Evolutionary conservation across 108 stramenopile genomes (phyloP).

Genomic region (Nitzschia sp.): DNA sequence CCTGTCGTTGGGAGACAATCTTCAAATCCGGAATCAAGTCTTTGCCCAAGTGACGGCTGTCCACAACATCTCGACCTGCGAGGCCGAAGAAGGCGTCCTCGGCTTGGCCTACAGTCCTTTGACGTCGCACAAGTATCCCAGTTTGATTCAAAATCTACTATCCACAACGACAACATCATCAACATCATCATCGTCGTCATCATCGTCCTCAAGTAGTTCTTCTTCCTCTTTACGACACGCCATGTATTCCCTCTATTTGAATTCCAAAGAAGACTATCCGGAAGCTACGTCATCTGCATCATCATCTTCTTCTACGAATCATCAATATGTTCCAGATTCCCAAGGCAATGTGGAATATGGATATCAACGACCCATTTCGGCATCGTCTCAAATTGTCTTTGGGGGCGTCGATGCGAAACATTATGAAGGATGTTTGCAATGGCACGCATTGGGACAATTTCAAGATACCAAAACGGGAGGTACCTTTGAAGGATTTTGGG

Average conservation of each 20-base stretch:
- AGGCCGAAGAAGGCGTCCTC: constrained; percentile 49
- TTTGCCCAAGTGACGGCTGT: constrained; percentile 50
- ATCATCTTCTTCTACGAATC: no score
- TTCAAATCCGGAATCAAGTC: constrained; percentile 36
- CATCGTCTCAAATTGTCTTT: constrained; percentile 44
- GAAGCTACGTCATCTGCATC: no score
- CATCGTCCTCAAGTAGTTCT: background rate
- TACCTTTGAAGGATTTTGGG: constrained; percentile 79
- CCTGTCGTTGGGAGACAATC: constrained; percentile 24
- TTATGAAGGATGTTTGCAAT: constrained; percentile 52
- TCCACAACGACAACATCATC: background rate
- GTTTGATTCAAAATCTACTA: constrained; percentile 26
- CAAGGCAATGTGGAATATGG: constrained; percentile 19
- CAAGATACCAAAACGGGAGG: constrained; percentile 16
- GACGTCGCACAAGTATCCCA: constrained; percentile 37
- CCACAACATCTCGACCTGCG: constrained; percentile 37
- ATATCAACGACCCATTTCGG: constrained; percentile 15
- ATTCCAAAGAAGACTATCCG: constrained; percentile 42
- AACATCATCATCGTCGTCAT: background rate
- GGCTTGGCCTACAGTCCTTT: constrained; percentile 43
- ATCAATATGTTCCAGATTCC: no score
- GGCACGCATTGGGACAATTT: constrained; percentile 49
- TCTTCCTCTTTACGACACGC: constrained; percentile 8
- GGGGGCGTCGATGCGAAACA: constrained; percentile 48
- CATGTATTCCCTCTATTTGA: constrained; percentile 46